Conservation (phyloP, 2,329 filamentous ascomycete species). For the Neopestalotiopsis sp. region DNA sequence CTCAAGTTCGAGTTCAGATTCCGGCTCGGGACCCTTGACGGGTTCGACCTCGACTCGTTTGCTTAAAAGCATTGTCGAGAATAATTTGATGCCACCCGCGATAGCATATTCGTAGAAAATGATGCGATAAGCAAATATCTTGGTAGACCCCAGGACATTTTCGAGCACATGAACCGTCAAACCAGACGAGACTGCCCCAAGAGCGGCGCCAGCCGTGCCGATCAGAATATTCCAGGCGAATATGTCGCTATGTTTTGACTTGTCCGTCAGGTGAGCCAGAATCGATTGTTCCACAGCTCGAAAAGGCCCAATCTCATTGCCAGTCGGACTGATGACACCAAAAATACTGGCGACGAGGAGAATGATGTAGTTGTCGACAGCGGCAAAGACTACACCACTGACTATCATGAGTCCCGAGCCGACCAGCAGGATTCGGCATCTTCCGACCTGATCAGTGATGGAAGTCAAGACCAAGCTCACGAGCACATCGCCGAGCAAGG, state of each 20-base stretch:
- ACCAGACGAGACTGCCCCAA: slow-evolving; percentile 63
- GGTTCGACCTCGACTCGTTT: no score
- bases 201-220: slow-evolving; percentile 63
- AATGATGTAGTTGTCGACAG: slow-evolving; percentile 44
- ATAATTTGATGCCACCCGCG: slow-evolving; percentile 55
- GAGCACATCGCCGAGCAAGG: slow-evolving; percentile 47
- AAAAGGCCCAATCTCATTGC: slow-evolving; percentile 67
- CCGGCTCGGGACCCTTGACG: no score
- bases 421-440: slow-evolving; percentile 41
- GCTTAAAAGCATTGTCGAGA: no score
- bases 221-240: slow-evolving; percentile 65
- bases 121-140: neutral
- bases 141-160: slow-evolving; percentile 35
- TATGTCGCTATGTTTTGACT: slow-evolving; percentile 52
- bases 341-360: slow-evolving; percentile 45
- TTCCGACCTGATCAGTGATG: slow-evolving; percentile 45
- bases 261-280: slow-evolving; percentile 56
- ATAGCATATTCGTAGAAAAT: slow-evolving; percentile 59
- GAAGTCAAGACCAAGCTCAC: slow-evolving; percentile 49
- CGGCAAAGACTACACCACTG: slow-evolving; percentile 44
- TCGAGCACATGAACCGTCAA: slow-evolving; percentile 59
- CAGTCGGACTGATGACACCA: slow-evolving; percentile 49
- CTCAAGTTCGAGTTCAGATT: slow-evolving; percentile 31
- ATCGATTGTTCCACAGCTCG: slow-evolving; percentile 64
- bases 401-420: slow-evolving; percentile 44